Evolutionary conservation across 129 eudicot species (phyloP).

Genomic region (Mikania micrantha): DNA sequence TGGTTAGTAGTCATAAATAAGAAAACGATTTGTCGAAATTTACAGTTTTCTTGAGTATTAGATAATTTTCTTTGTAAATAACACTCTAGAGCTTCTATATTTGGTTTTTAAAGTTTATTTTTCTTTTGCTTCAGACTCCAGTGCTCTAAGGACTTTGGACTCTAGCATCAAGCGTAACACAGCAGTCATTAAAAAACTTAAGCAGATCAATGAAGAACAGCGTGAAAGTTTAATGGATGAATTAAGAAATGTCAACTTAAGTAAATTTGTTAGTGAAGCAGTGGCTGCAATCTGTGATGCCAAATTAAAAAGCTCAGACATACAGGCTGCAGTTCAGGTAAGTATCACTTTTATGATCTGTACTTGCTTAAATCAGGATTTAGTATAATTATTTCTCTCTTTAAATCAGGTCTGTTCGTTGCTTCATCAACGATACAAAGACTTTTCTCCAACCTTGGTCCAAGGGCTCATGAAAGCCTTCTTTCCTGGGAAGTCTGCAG

Average conservation of each 20-base stretch:
- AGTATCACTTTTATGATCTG: neutral
- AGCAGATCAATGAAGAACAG: constrained; percentile 92
- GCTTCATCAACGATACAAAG: constrained; percentile 97
- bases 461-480: constrained; percentile 82
- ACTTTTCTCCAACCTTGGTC: constrained; percentile 73
- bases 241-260: constrained; percentile 74
- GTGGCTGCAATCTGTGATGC: constrained; percentile 95
- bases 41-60: neutral
- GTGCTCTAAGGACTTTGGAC: constrained; percentile 76
- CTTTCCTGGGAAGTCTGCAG: constrained; percentile 73
- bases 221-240: constrained; percentile 94
- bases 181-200: constrained; percentile 88
- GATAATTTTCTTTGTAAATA: neutral
- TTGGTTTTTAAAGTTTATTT: neutral
- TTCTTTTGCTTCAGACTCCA: constrained; percentile 47
- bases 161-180: constrained; percentile 98
- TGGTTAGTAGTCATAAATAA: constrained; percentile 42
- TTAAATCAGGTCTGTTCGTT: constrained; percentile 72
- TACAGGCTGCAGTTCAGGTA: constrained; percentile 98
- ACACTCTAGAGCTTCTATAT: neutral
- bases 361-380: neutral
- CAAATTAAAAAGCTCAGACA: constrained; percentile 80
- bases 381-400: neutral
- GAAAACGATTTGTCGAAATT: neutral
- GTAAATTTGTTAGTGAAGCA: constrained; percentile 97